Evolutionary conservation across 306 rosid genomes (phyloP).

Genomic region (Astragalus glycyphyllos): DNA sequence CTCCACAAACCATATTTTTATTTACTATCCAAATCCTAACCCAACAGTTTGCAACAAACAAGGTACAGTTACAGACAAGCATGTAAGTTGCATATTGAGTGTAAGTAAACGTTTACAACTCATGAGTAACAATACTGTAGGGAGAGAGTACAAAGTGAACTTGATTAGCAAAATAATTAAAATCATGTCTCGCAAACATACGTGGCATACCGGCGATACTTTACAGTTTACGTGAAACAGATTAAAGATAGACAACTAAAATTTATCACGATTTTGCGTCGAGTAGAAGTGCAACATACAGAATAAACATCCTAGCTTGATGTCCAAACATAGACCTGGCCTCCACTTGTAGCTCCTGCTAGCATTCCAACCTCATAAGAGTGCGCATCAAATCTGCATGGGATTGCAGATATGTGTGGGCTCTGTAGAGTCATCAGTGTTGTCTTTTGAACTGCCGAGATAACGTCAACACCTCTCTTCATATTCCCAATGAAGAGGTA

Average conservation of each 20-base stretch:
- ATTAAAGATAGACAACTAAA: not conserved
- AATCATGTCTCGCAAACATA: not conserved
- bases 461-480: conserved; percentile 80
- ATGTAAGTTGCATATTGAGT: too few species aligned
- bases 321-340: conserved; percentile 58
- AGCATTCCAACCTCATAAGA: conserved; percentile 57
- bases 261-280: not conserved
- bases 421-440: conserved; percentile 61
- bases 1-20: too few species aligned
- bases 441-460: conserved; percentile 58
- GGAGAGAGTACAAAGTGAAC: not conserved
- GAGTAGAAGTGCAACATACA: not conserved
- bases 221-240: not conserved
- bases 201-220: not conserved
- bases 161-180: not conserved
- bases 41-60: too few species aligned
- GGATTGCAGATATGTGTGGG: conserved; percentile 74
- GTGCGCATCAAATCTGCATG: conserved; percentile 77
- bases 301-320: conserved; percentile 35
- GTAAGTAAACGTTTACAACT: too few species aligned
- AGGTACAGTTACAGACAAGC: too few species aligned
- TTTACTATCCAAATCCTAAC: too few species aligned
- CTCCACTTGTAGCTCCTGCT: conserved; percentile 62
- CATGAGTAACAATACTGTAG: not conserved
- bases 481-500: conserved; percentile 75